These are phyloP conservation scores for Debaryomycetaceae sp. DNA, from an alignment of 1,139 yeast genomes.

Conservation along the genomic window DNA sequence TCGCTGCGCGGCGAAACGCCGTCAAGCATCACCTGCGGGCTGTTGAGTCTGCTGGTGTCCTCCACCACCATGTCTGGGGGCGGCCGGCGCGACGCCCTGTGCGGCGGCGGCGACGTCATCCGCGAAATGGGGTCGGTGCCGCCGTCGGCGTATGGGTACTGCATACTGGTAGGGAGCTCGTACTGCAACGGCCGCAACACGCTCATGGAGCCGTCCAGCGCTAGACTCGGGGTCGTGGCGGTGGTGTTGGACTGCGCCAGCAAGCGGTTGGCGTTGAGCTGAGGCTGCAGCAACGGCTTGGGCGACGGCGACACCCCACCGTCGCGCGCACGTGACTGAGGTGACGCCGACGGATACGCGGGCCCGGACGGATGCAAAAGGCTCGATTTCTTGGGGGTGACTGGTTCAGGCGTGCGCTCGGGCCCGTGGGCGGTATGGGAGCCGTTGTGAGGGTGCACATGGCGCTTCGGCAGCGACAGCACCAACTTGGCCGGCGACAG, in stretches of 20 bases:
- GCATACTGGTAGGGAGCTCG: no score
- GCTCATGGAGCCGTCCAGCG: conserved; percentile 6
- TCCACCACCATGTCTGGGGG: neutral
- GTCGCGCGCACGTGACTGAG: conserved; percentile 4
- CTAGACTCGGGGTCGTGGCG: neutral
- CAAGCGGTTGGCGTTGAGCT: conserved; percentile 1
- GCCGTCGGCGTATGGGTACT: no score
- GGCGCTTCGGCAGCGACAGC: no score
- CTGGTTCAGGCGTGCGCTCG: conserved; percentile 3
- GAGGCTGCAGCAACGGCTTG: neutral
- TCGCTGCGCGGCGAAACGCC: neutral
- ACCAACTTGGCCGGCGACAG: no score
- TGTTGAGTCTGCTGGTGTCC: no score
- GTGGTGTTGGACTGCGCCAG: conserved; percentile 4
- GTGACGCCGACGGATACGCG: conserved; percentile 2
- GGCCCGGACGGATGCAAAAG: neutral
- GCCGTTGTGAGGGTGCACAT: no score
- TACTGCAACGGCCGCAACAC: conserved; percentile 7
- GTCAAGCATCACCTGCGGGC: no score
- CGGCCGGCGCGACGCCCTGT: neutral
- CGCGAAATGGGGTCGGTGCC: neutral
- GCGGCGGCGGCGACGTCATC: conserved; percentile 1
- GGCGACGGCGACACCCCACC: conserved; percentile 6
- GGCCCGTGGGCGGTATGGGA: neutral
- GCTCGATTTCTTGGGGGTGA: conserved; percentile 2